Percentiles rank a stretch among this genome's conserved stretches.
Conservation (phyloP, 768 basidiomycete genomes). For the Leucosporidium yakuticum region DNA sequence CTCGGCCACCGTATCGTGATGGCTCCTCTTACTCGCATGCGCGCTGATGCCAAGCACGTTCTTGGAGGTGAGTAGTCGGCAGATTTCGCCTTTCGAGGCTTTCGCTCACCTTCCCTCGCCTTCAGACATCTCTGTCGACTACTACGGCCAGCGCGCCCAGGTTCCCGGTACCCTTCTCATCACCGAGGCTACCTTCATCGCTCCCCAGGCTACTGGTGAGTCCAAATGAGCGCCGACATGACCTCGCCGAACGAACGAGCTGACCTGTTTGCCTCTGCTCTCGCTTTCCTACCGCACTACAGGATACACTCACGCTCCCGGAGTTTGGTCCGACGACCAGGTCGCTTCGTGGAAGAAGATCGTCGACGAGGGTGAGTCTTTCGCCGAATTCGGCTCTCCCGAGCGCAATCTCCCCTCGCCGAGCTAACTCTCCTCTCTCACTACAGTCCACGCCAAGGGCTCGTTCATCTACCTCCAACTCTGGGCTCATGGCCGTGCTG, state of each 20-base stretch:
- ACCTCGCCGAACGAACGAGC: no score
- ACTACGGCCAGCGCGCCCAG: constrained; percentile 38
- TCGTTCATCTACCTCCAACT: constrained; percentile 55
- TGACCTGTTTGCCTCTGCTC: no score
- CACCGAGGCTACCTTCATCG: constrained; percentile 49
- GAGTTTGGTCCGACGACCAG: constrained; percentile 61
- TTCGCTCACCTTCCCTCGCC: not conserved
- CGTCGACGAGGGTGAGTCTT: constrained; percentile 48
- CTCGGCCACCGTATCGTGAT: constrained; percentile 32
- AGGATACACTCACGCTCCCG: constrained; percentile 48
- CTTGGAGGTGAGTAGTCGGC: not conserved
- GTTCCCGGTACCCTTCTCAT: constrained; percentile 54
- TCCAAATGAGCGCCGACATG: not conserved
- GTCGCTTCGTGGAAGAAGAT: constrained; percentile 57
- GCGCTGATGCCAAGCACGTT: constrained; percentile 12
- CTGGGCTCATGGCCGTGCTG: constrained; percentile 53
- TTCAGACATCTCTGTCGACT: constrained; percentile 10
- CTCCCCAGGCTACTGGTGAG: constrained; percentile 42
- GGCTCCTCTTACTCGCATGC: constrained; percentile 37
- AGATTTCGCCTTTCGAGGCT: no score
- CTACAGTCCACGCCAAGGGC: constrained; percentile 52
- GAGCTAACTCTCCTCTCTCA: not conserved
- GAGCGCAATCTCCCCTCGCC: no score
- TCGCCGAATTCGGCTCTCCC: constrained; percentile 44
- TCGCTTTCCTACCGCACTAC: constrained; percentile 36